A percentile compares a stretch with the other conserved stretches of the same genome.
Conservation (phyloP, 2,329 filamentous ascomycete species). For the Diplocarpon rosae region DNA sequence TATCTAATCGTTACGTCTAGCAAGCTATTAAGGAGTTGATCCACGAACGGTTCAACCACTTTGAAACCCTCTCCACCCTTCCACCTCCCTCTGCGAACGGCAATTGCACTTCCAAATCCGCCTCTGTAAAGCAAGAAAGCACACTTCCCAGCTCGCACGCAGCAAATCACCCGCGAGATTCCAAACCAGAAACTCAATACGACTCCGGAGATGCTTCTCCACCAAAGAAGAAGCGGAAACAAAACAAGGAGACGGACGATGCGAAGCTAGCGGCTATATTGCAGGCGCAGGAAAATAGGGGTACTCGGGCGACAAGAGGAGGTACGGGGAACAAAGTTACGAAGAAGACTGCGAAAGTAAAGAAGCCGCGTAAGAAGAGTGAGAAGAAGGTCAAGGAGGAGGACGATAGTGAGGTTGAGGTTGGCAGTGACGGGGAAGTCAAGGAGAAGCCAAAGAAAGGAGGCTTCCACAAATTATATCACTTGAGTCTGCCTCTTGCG, state of each 20-base stretch:
- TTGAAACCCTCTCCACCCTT: conserved; percentile 5
- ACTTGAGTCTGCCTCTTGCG: conserved; percentile 58
- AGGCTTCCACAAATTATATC: conserved; percentile 83
- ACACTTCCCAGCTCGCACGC: conserved; percentile 9
- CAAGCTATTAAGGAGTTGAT: conserved; percentile 41
- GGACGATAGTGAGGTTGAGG: conserved; percentile 69
- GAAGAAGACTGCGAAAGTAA: conserved; percentile 4
- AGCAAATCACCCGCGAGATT: conserved; percentile 1
- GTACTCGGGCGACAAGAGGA: conserved; percentile 61
- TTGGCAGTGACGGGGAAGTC: conserved; percentile 43
- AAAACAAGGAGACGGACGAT: conserved; percentile 65
- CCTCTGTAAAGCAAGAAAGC: conserved; percentile 14
- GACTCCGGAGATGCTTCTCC: conserved; percentile 26
- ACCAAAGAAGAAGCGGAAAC: conserved; percentile 43
- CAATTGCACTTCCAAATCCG: neutral
- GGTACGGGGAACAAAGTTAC: conserved; percentile 42
- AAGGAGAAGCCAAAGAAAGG: conserved; percentile 65
- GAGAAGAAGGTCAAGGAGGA: conserved; percentile 62
- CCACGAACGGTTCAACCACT: conserved; percentile 40
- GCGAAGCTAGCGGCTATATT: conserved; percentile 77
- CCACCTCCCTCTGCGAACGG: conserved; percentile 15
- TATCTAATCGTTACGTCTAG: conserved; percentile 26
- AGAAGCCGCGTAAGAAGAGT: conserved; percentile 58
- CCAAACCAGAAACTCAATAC: conserved; percentile 12
- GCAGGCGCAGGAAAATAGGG: conserved; percentile 82